Conservation (phyloP, 2,329 filamentous ascomycete species). For the Grosmannia huntii region DNA sequence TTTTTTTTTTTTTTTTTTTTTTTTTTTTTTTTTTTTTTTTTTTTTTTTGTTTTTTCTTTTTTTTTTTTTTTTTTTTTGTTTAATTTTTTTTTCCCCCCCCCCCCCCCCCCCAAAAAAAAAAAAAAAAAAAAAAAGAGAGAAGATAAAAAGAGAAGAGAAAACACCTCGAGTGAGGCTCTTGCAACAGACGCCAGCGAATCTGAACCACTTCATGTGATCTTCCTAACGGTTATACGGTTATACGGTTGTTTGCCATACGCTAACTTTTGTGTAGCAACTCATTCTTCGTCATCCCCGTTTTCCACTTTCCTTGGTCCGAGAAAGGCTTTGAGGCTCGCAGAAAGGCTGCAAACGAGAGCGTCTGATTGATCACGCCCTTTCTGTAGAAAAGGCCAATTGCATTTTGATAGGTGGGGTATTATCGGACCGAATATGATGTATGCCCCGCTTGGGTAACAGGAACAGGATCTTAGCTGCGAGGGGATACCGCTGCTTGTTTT, state of each 20-base stretch:
- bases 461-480: neutral
- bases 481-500: neutral
- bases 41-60: no score
- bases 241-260: neutral
- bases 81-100: neutral
- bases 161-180: no score
- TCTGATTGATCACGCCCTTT: constrained; percentile 14
- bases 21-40: no score
- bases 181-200: no score
- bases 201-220: neutral
- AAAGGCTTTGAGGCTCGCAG: constrained; percentile 50
- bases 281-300: constrained; percentile 86
- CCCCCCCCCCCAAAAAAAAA: no score
- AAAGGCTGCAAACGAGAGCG: constrained; percentile 33
- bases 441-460: neutral
- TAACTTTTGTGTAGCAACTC: constrained; percentile 43
- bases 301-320: constrained; percentile 90
- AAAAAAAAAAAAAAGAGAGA: no score
- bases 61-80: no score
- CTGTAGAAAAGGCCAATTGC: neutral
- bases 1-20: no score
- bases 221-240: neutral
- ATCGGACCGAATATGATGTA: neutral
- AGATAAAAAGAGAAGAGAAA: no score
- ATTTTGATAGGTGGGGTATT: neutral